These are phyloP conservation scores for Boechera retrofracta DNA, from an alignment of 345 rosid species.

Conservation along the genomic window DNA sequence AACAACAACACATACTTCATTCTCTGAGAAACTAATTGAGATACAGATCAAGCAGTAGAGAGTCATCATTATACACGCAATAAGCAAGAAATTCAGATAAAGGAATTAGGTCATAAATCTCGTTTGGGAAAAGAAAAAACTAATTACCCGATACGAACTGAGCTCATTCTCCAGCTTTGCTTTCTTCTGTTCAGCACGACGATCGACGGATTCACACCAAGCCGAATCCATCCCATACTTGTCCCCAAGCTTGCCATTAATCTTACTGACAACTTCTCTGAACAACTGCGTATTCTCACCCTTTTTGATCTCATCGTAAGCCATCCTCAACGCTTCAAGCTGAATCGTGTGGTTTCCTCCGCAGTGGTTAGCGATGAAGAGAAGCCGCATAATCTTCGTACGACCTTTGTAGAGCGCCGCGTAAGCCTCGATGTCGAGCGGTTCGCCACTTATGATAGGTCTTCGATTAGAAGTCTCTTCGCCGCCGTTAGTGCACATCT, in stretches of 20 bases:
- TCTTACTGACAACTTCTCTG: conserved; percentile 76
- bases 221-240: conserved; percentile 61
- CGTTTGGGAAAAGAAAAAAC: conserved; percentile 10
- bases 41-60: background rate
- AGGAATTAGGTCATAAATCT: conserved; percentile 27
- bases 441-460: conserved; percentile 84
- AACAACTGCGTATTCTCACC: conserved; percentile 93
- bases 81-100: background rate
- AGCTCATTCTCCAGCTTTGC: conserved; percentile 92
- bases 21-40: conserved; percentile 2
- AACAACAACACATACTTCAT: conserved; percentile 5
- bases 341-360: conserved; percentile 69
- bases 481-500: conserved; percentile 73
- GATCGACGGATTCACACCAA: conserved; percentile 82
- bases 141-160: conserved; percentile 83
- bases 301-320: conserved; percentile 90
- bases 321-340: conserved; percentile 89
- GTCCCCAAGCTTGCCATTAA: conserved; percentile 72
- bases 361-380: conserved; percentile 81
- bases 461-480: conserved; percentile 56
- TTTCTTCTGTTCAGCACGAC: conserved; percentile 84
- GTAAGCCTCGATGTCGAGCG: conserved; percentile 90
- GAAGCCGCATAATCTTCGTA: conserved; percentile 82
- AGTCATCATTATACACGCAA: background rate
- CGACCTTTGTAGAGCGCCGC: conserved; percentile 86